Evolutionary conservation across 2,329 filamentous ascomycete species (phyloP).

Genomic region (Mycosphaerelloides madeirae): DNA sequence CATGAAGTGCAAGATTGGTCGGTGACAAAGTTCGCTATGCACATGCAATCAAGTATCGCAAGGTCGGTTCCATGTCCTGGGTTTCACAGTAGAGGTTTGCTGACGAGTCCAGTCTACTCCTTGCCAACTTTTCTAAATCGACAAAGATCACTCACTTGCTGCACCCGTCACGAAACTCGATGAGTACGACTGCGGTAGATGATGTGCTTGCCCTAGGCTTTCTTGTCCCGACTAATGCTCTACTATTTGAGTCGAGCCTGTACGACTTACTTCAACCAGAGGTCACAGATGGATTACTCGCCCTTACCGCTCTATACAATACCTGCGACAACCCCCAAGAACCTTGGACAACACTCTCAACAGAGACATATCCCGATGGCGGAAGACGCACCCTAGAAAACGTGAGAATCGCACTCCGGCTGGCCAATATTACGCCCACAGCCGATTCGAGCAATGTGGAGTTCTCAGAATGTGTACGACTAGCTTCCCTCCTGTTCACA

Average conservation of each 20-base stretch:
- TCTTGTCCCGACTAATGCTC: not conserved
- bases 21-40: constrained; percentile 7
- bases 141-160: not conserved
- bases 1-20: constrained; percentile 13
- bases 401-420: constrained; percentile 12
- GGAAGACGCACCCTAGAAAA: constrained; percentile 11
- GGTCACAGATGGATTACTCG: constrained; percentile 9
- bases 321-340: not conserved
- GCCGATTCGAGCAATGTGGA: constrained; percentile 3
- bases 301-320: constrained; percentile 17
- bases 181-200: not conserved
- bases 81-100: not conserved
- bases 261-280: too few relatives aligned
- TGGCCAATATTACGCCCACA: constrained; percentile 7
- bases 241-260: too few relatives aligned
- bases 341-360: too few relatives aligned
- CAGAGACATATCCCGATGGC: not conserved
- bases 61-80: not conserved
- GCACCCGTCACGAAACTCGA: not conserved
- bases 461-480: constrained; percentile 13
- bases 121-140: not conserved
- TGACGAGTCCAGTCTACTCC: not conserved
- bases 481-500: constrained; percentile 11
- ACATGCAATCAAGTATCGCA: constrained; percentile 12
- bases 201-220: not conserved